Evolutionary conservation across 371 early-diverging fungal species (phyloP), one percentile per base, ranked within the genome.

Genomic region (Mucor circinelloides): DNA sequence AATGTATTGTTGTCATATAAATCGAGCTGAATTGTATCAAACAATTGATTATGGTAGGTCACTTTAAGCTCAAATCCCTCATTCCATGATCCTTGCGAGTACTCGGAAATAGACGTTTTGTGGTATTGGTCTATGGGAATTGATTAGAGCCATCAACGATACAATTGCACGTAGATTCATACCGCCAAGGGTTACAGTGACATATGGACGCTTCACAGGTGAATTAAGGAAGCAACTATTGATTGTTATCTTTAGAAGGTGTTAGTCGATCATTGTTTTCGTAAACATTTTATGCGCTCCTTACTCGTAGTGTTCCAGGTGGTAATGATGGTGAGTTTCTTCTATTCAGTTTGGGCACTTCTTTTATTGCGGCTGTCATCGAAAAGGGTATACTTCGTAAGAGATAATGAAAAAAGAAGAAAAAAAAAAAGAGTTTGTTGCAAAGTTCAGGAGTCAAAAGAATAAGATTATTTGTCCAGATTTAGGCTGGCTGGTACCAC

Each of bases 1-100:
- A 93, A 72, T 1, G 79, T 64, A 60, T 82, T 79, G 60, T 64
- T 78, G 50, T 91, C 89, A 59, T 89, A 91, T 12, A 93, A 69
- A 67, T 93, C 93, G 21, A 93, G 75, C 70, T 92, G 75, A 3
- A 74, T 70, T 23, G 85, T 83, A 46, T 88, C 92, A 75, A 93
- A 93, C 6, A 93, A 75, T 76, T 93, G 93, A 48, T 84, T 81
- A 63, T 93, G 93, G 48, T 89, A 91, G 7, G 88, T 80, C 7
- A 93, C 87, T 12, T 74, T 68, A n/a, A 93, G 84, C 66, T 92
- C 90, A 59, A 92, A 93, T 0, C 85, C 83, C 69, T 90, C 90
- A 71, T 87, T 86, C 92, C 92, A 92, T 56, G 79, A 73, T 28
- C 90, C 89, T 36, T 84, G 78, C 13, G 82, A 60, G 23, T 75